Evolutionary conservation across 495 filamentous ascomycete species (phyloP).

Genomic region (Penicillium mononematosum): DNA sequence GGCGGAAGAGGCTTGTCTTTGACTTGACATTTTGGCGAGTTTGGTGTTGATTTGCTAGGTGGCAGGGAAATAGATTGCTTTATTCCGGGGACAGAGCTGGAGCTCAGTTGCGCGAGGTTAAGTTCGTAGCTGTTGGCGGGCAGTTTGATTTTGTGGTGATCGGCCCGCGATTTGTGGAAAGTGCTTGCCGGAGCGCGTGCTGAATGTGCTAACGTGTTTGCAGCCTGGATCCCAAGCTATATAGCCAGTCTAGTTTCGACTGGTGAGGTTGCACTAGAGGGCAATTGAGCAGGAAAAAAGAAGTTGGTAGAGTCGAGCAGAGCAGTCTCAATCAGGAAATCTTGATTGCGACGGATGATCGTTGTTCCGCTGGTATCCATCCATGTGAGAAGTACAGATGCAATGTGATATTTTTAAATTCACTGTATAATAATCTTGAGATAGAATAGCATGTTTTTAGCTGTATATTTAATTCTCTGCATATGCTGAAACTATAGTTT

Average conservation of each 20-base stretch:
- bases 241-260: not conserved
- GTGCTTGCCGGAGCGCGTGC: not conserved
- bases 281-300: constrained; percentile 21
- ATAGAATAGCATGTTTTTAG: not conserved
- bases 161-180: constrained; percentile 8
- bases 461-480: not conserved
- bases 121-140: constrained; percentile 1
- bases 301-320: constrained; percentile 7
- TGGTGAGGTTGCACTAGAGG: constrained; percentile 1
- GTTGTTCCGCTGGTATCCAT: constrained; percentile 26
- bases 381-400: not conserved
- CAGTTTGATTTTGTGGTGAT: constrained; percentile 11
- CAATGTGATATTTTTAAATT: not conserved
- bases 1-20: constrained; percentile 47
- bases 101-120: constrained; percentile 1
- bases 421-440: not conserved
- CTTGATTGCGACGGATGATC: constrained; percentile 31
- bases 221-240: not conserved
- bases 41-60: not conserved
- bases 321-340: constrained; percentile 41
- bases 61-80: not conserved
- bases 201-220: not conserved
- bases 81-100: not conserved
- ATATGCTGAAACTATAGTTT: not conserved
- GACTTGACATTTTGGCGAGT: constrained; percentile 33